These are phyloP conservation scores for Bothriochloa decipiens DNA, from an alignment of 176 grass and related monocot genomes.

Conservation along the genomic window DNA sequence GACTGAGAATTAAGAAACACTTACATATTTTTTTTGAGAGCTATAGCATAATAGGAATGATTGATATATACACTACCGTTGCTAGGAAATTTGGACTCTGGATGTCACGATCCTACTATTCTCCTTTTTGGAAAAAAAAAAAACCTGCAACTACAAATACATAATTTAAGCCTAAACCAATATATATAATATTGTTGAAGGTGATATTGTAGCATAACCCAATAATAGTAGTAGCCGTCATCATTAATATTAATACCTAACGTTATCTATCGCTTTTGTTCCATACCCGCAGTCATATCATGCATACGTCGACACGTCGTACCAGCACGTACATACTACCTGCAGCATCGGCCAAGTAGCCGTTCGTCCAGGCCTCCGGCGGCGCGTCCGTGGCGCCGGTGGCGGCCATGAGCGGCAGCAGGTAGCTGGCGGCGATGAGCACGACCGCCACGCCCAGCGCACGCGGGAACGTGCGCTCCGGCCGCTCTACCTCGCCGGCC, in stretches of 20 bases:
- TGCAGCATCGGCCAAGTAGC: slow-evolving; percentile 48
- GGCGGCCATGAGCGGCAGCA: slow-evolving; percentile 45
- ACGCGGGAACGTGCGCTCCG: slow-evolving; percentile 47
- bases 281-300: background rate
- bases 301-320: background rate
- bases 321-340: slow-evolving; percentile 10
- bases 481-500: slow-evolving; percentile 55
- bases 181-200: too few species aligned
- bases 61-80: too few species aligned
- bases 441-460: slow-evolving; percentile 43
- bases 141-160: too few species aligned
- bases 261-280: slow-evolving; percentile 9
- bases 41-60: too few species aligned
- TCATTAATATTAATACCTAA: background rate
- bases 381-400: slow-evolving; percentile 44
- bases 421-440: slow-evolving; percentile 41
- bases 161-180: too few species aligned
- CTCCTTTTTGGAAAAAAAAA: too few species aligned
- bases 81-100: too few species aligned
- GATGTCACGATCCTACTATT: too few species aligned
- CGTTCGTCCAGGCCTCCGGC: slow-evolving; percentile 52
- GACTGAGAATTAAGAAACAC: too few species aligned
- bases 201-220: too few species aligned
- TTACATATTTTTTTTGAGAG: too few species aligned
- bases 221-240: too few species aligned